A percentile compares a stretch with the other conserved stretches of the same genome.
Conservation (phyloP, 2,329 filamentous ascomycete species). For the Spiromastix sp. region DNA sequence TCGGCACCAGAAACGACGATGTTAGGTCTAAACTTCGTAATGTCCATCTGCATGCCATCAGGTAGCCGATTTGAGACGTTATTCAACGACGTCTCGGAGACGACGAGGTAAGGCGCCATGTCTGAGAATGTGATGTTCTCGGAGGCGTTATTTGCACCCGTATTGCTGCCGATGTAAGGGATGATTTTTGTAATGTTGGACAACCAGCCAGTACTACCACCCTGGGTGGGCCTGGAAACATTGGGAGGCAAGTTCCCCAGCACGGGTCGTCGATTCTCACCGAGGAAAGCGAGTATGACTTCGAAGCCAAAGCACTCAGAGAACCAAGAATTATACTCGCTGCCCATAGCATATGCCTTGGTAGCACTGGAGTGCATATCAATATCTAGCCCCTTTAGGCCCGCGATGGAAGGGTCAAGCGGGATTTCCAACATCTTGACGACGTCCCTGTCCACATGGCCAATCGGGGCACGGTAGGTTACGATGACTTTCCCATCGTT, state of each 20-base stretch:
- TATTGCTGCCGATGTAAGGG: conserved; percentile 2
- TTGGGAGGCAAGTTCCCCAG: conserved; percentile 50
- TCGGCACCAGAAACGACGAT: conserved; percentile 54
- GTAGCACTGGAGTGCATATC: conserved; percentile 51
- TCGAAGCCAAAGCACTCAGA: conserved; percentile 53
- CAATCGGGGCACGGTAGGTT: conserved; percentile 24
- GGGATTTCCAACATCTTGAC: conserved; percentile 42
- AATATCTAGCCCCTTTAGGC: conserved; percentile 41
- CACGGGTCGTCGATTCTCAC: conserved; percentile 48
- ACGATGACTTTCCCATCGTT: conserved; percentile 28
- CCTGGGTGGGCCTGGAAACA: conserved; percentile 11
- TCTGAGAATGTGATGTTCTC: conserved; percentile 59
- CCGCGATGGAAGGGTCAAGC: conserved; percentile 41
- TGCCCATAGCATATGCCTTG: conserved; percentile 53
- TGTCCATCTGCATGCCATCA: conserved; percentile 43
- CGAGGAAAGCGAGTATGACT: conserved; percentile 55
- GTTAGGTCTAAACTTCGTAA: conserved; percentile 63
- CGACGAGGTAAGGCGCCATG: conserved; percentile 63
- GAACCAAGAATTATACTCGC: conserved; percentile 55
- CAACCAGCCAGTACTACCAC: conserved; percentile 10
- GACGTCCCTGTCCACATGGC: conserved; percentile 18
- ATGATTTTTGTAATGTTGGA: conserved; percentile 10
- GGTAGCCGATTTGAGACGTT: conserved; percentile 52
- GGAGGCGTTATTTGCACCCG: not conserved
- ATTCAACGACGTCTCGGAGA: conserved; percentile 58